Percentiles rank a stretch among this genome's conserved stretches.
Conservation (phyloP, 352 stramenopile species). For the Globisporangium alternatum region DNA sequence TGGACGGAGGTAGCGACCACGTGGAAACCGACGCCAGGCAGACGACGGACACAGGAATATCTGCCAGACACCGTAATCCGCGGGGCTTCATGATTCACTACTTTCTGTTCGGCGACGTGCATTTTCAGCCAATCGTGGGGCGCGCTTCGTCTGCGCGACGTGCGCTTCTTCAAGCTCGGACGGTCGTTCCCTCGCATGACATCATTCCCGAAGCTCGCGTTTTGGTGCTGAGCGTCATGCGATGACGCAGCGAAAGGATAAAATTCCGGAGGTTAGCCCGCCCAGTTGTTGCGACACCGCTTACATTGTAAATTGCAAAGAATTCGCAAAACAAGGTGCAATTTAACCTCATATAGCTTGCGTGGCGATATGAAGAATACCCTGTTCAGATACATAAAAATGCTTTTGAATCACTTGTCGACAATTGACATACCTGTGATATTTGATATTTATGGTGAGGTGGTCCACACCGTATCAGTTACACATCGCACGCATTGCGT, state of each 20-base stretch:
- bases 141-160: background rate
- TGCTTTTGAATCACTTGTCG: background rate
- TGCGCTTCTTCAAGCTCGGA: constrained; percentile 7
- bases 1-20: background rate
- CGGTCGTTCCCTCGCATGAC: constrained; percentile 18
- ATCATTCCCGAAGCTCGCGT: constrained; percentile 15
- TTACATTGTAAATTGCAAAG: background rate
- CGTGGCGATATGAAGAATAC: too few relatives aligned
- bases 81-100: background rate
- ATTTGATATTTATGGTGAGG: background rate
- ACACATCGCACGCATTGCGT: too few relatives aligned
- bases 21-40: constrained; percentile 5
- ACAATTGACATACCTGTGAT: background rate
- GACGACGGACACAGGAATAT: background rate
- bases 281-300: background rate
- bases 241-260: constrained; percentile 22
- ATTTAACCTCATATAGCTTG: background rate
- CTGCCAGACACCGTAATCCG: background rate
- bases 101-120: background rate
- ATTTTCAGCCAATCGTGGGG: constrained; percentile 19
- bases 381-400: too few relatives aligned
- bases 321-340: background rate
- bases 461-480: background rate
- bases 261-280: constrained; percentile 13
- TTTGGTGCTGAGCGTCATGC: constrained; percentile 18